These are phyloP conservation scores for Rhinocladiella mackenziei DNA, from an alignment of 2,329 filamentous ascomycete genomes.

Conservation along the genomic window DNA sequence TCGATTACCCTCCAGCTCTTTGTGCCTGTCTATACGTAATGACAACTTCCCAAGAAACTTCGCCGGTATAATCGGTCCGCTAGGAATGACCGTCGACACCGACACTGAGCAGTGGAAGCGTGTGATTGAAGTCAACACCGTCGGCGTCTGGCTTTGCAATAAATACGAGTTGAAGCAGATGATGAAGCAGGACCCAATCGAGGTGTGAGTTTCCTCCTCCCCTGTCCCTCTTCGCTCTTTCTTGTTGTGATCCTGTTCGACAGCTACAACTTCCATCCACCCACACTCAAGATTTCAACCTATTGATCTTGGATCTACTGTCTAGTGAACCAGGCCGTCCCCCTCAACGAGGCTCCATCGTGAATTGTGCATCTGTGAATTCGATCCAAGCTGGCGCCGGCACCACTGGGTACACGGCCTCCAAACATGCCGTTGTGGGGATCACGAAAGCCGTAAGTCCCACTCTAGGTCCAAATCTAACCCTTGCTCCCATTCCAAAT, in stretches of 20 bases:
- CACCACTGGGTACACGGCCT: constrained; percentile 20
- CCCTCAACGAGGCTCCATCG: constrained; percentile 43
- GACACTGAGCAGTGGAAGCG: constrained; percentile 82
- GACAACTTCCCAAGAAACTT: no score
- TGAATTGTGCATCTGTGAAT: constrained; percentile 27
- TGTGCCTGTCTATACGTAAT: no score
- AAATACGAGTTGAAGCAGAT: constrained; percentile 68
- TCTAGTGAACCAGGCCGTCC: constrained; percentile 18
- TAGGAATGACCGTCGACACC: constrained; percentile 10
- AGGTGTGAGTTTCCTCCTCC: constrained; percentile 9
- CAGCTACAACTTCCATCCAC: no score
- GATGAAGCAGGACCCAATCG: constrained; percentile 24
- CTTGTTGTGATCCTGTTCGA: no score
- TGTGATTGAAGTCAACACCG: constrained; percentile 90
- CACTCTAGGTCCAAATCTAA: no score
- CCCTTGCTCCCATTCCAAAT: no score
- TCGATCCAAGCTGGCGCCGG: constrained; percentile 23
- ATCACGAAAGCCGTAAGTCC: constrained; percentile 22
- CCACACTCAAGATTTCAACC: no score
- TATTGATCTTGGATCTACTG: no score
- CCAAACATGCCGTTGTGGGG: constrained; percentile 25
- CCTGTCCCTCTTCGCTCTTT: no score
- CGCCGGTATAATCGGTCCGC: constrained; percentile 62
- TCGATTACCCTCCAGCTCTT: background rate
- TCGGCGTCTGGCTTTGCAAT: constrained; percentile 91